A percentile compares a stretch with the other conserved stretches of the same genome.
Evolutionary conservation across 2,329 filamentous ascomycete species (phyloP).

Genomic region (Cladosporium sp.): DNA sequence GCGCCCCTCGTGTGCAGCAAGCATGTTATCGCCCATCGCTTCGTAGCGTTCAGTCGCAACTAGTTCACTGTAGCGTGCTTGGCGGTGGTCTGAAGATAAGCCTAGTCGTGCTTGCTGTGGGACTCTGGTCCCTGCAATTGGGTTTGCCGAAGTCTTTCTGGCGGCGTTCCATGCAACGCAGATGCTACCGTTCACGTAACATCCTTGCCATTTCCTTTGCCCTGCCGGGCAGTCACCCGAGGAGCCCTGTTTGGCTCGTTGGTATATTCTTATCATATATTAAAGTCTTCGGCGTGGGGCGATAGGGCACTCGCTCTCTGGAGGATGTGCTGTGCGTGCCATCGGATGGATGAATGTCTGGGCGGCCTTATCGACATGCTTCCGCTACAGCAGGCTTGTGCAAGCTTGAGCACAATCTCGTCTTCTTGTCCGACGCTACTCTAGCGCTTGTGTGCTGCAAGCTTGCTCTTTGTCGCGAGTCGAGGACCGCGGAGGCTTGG

Average conservation of each 20-base stretch:
- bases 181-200: neutral
- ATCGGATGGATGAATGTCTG: neutral
- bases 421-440: slow-evolving; percentile 5
- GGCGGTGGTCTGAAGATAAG: neutral
- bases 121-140: neutral
- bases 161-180: neutral
- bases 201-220: neutral
- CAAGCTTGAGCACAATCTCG: slow-evolving; percentile 1
- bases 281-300: neutral
- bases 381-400: slow-evolving; percentile 4
- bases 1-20: neutral
- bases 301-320: neutral
- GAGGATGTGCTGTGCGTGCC: neutral
- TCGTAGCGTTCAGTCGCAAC: neutral
- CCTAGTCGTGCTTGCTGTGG: neutral
- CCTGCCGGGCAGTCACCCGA: neutral
- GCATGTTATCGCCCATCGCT: neutral
- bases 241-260: neutral
- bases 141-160: neutral
- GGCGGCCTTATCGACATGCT: neutral
- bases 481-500: neutral
- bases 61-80: neutral
- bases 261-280: neutral
- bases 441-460: neutral
- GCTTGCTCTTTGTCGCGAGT: neutral